phyloP scores from a whole-genome alignment of 2,329 filamentous ascomycete species.

The Arthrobotrys megalospora region DNA sequence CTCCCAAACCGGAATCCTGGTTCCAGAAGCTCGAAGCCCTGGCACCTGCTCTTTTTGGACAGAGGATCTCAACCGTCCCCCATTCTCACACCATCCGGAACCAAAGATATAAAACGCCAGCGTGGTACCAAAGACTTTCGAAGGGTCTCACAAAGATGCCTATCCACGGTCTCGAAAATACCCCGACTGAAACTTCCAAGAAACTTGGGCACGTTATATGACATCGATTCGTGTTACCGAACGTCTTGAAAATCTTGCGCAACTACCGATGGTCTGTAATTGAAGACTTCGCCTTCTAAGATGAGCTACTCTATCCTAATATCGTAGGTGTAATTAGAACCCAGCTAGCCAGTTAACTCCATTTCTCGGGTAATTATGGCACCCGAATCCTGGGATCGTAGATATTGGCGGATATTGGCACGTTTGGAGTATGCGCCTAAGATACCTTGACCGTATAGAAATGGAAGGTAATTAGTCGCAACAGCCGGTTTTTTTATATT shows the following conservation, averaged over 20 bases:
- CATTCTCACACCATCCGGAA: conserved; percentile 6
- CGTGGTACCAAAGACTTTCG: not conserved
- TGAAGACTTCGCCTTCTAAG: conserved; percentile 3
- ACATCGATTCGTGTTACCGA: conserved; percentile 17
- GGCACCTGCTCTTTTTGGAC: conserved; percentile 14
- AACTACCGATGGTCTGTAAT: conserved; percentile 7
- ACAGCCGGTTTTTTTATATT: conserved; percentile 3
- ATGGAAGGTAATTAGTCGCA: conserved; percentile 10
- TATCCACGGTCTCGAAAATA: conserved; percentile 21
- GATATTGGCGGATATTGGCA: conserved; percentile 15
- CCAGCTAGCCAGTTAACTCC: conserved; percentile 9
- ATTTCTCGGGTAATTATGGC: conserved; percentile 17
- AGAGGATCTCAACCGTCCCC: not conserved
- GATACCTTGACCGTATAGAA: conserved; percentile 4
- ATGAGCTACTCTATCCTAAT: not conserved
- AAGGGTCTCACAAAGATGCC: not conserved
- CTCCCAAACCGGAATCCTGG: conserved; percentile 6
- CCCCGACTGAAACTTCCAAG: conserved; percentile 21
- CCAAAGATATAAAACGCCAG: not conserved
- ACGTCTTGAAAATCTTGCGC: conserved; percentile 23
- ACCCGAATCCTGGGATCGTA: not conserved
- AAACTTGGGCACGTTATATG: conserved; percentile 10
- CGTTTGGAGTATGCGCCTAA: conserved; percentile 13
- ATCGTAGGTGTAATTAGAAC: conserved; percentile 8
- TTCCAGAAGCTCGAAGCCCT: conserved; percentile 20